A percentile compares a stretch with the other conserved stretches of the same genome.
Conservation (phyloP, 352 stramenopile species). For the Pythium aquatile region DNA sequence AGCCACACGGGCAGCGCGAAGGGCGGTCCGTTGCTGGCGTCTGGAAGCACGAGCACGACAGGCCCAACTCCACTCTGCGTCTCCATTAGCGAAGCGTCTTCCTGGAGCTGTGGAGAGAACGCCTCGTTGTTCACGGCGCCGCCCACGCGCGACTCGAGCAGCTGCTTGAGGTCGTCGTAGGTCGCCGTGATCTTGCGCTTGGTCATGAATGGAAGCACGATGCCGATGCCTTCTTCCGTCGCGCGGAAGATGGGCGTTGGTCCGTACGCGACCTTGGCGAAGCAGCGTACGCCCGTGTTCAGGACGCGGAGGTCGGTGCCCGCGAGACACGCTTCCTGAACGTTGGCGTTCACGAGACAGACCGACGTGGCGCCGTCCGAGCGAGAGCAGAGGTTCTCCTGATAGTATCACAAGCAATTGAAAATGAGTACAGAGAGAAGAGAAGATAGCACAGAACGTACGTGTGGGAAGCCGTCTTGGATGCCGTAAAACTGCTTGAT, state of each 20-base stretch:
- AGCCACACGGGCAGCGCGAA: conserved; percentile 56
- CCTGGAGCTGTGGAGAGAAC: conserved; percentile 41
- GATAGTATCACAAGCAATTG: conserved; percentile 1
- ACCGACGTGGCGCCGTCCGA: conserved; percentile 66
- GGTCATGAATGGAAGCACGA: conserved; percentile 77
- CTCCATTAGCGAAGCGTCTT: conserved; percentile 27
- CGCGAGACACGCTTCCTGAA: conserved; percentile 52
- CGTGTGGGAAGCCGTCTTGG: conserved; percentile 47
- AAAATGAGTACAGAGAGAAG: background rate
- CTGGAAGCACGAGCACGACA: conserved; percentile 36
- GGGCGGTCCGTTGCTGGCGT: conserved; percentile 1
- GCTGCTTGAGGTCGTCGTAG: conserved; percentile 26
- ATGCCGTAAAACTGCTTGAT: conserved; percentile 72
- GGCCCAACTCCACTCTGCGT: conserved; percentile 42
- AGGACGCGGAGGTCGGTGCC: conserved; percentile 72
- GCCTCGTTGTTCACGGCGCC: conserved; percentile 27
- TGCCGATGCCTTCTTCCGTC: conserved; percentile 72
- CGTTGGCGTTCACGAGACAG: conserved; percentile 54
- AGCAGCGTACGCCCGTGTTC: conserved; percentile 87
- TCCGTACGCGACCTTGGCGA: conserved; percentile 62
- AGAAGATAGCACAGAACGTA: conserved; percentile 21
- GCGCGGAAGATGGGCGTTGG: conserved; percentile 65
- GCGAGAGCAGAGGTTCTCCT: conserved; percentile 61
- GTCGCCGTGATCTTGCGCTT: conserved; percentile 56
- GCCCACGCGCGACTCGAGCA: conserved; percentile 31